These are phyloP conservation scores for Diaporthe batatas DNA, from an alignment of 2,329 filamentous ascomycete species.

Conservation along the genomic window DNA sequence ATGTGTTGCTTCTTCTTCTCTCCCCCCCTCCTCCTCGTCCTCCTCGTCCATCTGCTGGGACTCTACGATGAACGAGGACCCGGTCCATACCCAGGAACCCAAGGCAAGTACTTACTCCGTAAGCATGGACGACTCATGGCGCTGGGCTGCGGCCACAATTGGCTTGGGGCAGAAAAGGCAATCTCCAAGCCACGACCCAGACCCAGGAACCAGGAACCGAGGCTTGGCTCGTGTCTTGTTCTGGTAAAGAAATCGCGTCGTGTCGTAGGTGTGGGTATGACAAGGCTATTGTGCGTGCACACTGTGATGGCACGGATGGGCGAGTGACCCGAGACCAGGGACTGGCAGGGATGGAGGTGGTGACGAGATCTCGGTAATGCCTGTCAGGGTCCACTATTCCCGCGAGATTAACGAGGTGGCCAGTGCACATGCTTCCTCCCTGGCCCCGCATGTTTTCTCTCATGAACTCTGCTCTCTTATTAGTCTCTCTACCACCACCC, in stretches of 20 bases:
- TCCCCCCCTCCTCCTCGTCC: neutral
- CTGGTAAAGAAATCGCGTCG: neutral
- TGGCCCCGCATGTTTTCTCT: constrained; percentile 16
- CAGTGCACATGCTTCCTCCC: neutral
- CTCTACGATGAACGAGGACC: neutral
- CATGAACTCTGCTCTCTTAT: neutral
- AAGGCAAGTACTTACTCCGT: too few relatives aligned
- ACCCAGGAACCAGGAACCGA: constrained; percentile 19
- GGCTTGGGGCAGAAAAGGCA: neutral
- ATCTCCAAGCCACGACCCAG: neutral
- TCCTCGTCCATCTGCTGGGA: neutral
- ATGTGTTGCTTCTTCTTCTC: neutral
- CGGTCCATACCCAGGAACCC: neutral
- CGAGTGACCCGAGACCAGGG: neutral
- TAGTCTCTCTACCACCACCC: neutral
- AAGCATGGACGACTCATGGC: constrained; percentile 13
- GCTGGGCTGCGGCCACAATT: constrained; percentile 12
- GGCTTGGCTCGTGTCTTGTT: constrained; percentile 1
- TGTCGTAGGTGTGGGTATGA: constrained; percentile 4
- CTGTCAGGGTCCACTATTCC: constrained; percentile 15
- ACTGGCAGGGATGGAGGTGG: constrained; percentile 6
- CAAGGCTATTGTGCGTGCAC: constrained; percentile 4
- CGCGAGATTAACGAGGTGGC: constrained; percentile 30
- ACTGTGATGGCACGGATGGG: neutral
- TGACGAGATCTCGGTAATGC: constrained; percentile 8